Evolutionary conservation across 2,329 filamentous ascomycete species (phyloP), one percentile per base, ranked within the genome.

Genomic region (Exophiala alcalophila): DNA sequence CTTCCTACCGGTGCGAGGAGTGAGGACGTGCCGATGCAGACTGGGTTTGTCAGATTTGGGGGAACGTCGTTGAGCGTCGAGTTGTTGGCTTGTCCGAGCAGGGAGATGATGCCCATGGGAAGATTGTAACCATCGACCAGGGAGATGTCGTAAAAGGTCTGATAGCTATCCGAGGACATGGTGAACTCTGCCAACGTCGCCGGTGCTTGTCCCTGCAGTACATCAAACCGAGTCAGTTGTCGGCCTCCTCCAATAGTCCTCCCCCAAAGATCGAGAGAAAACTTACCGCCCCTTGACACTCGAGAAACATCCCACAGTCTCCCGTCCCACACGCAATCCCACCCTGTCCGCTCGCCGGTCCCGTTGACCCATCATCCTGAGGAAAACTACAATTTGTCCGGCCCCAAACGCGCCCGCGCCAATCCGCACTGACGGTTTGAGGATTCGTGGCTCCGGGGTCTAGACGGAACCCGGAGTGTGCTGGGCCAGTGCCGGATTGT

Each of bases 61-160:
- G 85, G 83, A 45, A 90, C 81, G 40, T 70, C 65, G 36, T 70
- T 65, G 6, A 84, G 74, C 1, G 71, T 73, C 5, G 76, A 73
- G 55, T 85, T 81, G 40, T 75, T 72, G 3, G 80, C 77, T 40
- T 73, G 70, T 24, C 55, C 21, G 16, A 56, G 59, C 12, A 65
- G 49, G 4, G 59, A 61, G 11, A 66, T 57, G 32, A 67, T 65
- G 31, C 54, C 60, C 21, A 63, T 39, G 11, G 60, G 59, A 80
- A 91, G 65, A 59, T 91, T 91, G 73, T 91, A 91, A 34, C 86
- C 86, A 59, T 92, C 86, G 15, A 92, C 86, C 2, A 91, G 72
- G 27, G 84, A 89, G 50, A 92, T 86, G 62, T 92, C 86, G 66
- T 90, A 91, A 62, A 87, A 92, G 7, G 81, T 84, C 59, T 89